These are phyloP conservation scores for Fusarium falciforme DNA, from an alignment of 2,329 filamentous ascomycete genomes.

Conservation along the genomic window DNA sequence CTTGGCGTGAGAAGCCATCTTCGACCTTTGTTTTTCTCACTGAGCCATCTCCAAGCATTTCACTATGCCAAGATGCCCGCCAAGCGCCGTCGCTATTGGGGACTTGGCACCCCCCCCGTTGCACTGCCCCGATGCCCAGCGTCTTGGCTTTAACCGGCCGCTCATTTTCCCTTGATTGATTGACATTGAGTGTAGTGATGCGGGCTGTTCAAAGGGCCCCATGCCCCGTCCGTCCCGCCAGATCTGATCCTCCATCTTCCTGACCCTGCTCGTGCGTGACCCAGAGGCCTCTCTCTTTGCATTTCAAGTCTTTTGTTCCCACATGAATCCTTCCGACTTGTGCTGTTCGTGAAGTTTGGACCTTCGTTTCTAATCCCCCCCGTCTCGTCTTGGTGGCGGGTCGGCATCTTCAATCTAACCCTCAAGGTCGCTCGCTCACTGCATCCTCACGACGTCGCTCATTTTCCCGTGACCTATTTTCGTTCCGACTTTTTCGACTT, in stretches of 20 bases:
- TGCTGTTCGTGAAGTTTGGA: neutral
- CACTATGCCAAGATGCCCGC: slow-evolving; percentile 26
- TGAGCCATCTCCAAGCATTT: slow-evolving; percentile 2
- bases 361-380: neutral
- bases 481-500: neutral
- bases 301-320: slow-evolving; percentile 5
- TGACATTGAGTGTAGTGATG: neutral
- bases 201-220: slow-evolving; percentile 14
- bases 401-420: neutral
- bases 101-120: slow-evolving; percentile 10
- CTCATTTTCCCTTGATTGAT: slow-evolving; percentile 4
- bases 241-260: slow-evolving; percentile 23
- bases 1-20: slow-evolving; percentile 20
- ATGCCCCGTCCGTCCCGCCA: slow-evolving; percentile 11
- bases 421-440: neutral
- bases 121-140: slow-evolving; percentile 44
- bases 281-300: neutral
- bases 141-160: slow-evolving; percentile 34
- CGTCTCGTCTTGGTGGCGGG: slow-evolving; percentile 4
- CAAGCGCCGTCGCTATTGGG: neutral
- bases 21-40: neutral
- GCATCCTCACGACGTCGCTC: slow-evolving; percentile 29
- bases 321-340: neutral
- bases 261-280: slow-evolving; percentile 18
- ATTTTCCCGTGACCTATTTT: slow-evolving; percentile 13